Evolutionary conservation across 305 asterid species (phyloP), one percentile per base, ranked within the genome.

Genomic region (Ilex paraguariensis): DNA sequence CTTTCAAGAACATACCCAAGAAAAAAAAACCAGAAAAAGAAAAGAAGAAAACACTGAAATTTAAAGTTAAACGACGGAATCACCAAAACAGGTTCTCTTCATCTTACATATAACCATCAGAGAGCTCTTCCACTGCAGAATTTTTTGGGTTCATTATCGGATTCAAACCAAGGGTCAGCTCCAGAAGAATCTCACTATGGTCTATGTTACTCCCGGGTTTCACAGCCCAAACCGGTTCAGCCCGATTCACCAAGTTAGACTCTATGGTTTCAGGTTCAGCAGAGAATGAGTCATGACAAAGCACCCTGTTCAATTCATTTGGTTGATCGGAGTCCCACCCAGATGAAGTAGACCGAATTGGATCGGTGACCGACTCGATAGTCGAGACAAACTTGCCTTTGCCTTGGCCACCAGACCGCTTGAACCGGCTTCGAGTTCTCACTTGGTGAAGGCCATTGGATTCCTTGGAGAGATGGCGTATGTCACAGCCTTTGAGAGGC

Each of bases 401-500:
- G 59, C 49, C 21, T 31, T 61, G 14, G 33, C 72, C 2, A 52
- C 72, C 66, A 2, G 82, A 62, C 52, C 85, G 80, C 74, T 78
- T 84, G 74, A 77, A 67, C 31, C 81, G 79, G 73, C 69, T 72
- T 11, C 81, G 79, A 30, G 66, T 56, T 73, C 69, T 69, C 66
- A 74, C 66, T 12, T 77, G 73, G 66, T 72, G 74, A 54, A 57
- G 51, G 15, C 45, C 53, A 54, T 58, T 32, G 49, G 77, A 16
- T 53, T 71, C 70, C 68, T 71, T 88, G 64, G 73, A 57, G 10
- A 82, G 66, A 70, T 88, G 95, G 66, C 95, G 96, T 56, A 88
- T 84, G 69, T 86, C 87, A 57, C 85, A 69, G 6, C 84, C 73
- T 30, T 60, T 77, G 42, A 83, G 67, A 1, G 90, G 90, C 73